Conservation (phyloP, 345 rosid genomes). For the Acer yangbiense region DNA sequence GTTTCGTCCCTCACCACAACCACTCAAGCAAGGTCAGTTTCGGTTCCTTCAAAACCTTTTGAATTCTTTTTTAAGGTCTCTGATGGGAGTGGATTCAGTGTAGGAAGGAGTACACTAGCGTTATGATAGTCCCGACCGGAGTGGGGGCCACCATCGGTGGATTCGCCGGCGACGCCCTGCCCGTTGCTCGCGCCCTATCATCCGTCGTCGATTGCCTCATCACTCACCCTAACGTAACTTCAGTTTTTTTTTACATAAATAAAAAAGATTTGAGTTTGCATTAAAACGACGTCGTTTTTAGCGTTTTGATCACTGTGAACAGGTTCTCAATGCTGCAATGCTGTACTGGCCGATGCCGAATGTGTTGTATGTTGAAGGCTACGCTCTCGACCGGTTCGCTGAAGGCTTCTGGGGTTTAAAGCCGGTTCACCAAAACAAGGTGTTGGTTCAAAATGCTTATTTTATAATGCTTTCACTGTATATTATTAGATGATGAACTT, state of each 20-base stretch:
- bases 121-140: slow-evolving; percentile 65
- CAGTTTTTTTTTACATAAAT: neutral
- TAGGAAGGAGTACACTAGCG: slow-evolving; percentile 59
- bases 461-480: slow-evolving; percentile 4
- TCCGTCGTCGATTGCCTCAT: slow-evolving; percentile 69
- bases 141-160: slow-evolving; percentile 67
- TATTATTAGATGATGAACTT: neutral
- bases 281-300: neutral
- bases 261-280: neutral
- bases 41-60: neutral
- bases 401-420: slow-evolving; percentile 57
- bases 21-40: slow-evolving; percentile 31
- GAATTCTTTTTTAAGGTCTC: neutral
- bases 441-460: slow-evolving; percentile 4
- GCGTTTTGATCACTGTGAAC: neutral
- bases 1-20: slow-evolving; percentile 22
- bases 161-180: slow-evolving; percentile 65
- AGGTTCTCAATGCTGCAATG: slow-evolving; percentile 76
- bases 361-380: slow-evolving; percentile 64
- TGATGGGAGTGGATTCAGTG: slow-evolving; percentile 31
- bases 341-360: slow-evolving; percentile 65
- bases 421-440: slow-evolving; percentile 70
- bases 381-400: slow-evolving; percentile 65
- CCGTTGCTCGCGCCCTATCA: slow-evolving; percentile 58
- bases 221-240: slow-evolving; percentile 56